phyloP scores from a whole-genome alignment of 495 filamentous ascomycete species.

The Talaromyces borbonicus region DNA sequence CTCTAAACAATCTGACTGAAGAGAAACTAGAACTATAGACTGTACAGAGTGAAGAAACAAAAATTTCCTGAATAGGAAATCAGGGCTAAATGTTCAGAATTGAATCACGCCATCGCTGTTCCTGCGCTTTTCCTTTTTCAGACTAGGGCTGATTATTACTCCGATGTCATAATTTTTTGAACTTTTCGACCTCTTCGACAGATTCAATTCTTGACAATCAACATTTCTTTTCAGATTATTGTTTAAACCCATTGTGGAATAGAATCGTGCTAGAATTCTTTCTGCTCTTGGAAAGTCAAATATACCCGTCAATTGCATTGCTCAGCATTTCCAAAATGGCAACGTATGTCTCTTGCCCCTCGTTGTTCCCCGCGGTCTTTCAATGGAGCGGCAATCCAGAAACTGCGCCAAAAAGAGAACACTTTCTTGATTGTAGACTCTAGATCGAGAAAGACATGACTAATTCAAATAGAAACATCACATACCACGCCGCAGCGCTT shows the following conservation, averaged over 20 bases:
- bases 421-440: background rate
- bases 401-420: background rate
- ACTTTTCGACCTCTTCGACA: background rate
- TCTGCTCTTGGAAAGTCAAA: too few relatives aligned
- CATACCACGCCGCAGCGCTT: conserved; percentile 88
- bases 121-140: background rate
- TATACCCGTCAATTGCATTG: background rate
- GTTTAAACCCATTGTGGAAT: too few relatives aligned
- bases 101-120: conserved; percentile 3
- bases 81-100: background rate
- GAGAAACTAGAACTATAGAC: too few relatives aligned
- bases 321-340: background rate
- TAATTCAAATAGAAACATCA: conserved; percentile 70
- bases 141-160: background rate
- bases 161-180: conserved; percentile 1
- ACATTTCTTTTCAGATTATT: background rate
- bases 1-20: too few relatives aligned
- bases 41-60: too few relatives aligned
- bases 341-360: conserved; percentile 6
- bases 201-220: too few relatives aligned
- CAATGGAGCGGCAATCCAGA: background rate
- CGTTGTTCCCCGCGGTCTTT: background rate
- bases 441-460: background rate
- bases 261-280: too few relatives aligned
- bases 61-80: background rate